A percentile compares a stretch with the other conserved stretches of the same genome.
phyloP scores from a whole-genome alignment of 768 basidiomycete genomes.

The Mycena leptocephala region DNA sequence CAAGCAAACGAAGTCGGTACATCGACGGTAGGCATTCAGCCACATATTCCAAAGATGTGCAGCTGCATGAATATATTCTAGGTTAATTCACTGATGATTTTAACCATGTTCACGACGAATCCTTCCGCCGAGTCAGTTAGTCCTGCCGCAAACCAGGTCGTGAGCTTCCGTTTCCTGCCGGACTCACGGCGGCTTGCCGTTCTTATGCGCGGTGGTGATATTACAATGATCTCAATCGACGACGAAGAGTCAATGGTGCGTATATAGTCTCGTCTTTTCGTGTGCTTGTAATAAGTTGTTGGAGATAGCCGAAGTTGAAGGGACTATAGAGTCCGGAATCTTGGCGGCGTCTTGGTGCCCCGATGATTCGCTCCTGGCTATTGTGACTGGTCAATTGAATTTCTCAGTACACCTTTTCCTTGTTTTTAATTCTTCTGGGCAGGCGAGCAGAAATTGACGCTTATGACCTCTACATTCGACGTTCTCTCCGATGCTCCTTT shows the following conservation, averaged over 20 bases:
- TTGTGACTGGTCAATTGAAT: constrained; percentile 74
- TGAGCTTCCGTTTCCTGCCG: constrained; percentile 79
- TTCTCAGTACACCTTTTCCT: constrained; percentile 42
- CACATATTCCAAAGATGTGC: not conserved
- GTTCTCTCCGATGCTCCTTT: constrained; percentile 86
- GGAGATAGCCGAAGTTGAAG: constrained; percentile 83
- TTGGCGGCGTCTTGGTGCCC: constrained; percentile 91
- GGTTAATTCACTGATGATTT: constrained; percentile 39
- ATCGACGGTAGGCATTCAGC: constrained; percentile 32
- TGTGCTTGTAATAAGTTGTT: constrained; percentile 35
- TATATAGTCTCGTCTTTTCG: constrained; percentile 20
- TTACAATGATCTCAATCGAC: constrained; percentile 76
- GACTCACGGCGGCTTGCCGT: constrained; percentile 80
- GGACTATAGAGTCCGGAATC: constrained; percentile 90
- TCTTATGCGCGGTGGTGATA: constrained; percentile 87
- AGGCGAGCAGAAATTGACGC: constrained; percentile 86
- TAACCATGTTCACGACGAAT: constrained; percentile 57
- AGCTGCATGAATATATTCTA: not conserved
- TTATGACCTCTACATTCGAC: constrained; percentile 93
- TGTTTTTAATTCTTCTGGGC: constrained; percentile 2
- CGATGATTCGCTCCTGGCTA: constrained; percentile 88
- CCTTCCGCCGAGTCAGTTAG: constrained; percentile 38
- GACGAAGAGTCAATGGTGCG: constrained; percentile 64
- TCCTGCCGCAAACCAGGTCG: constrained; percentile 58
- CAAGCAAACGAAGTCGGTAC: constrained; percentile 39